Percentiles rank a stretch among this genome's conserved stretches.
Evolutionary conservation across 2,329 filamentous ascomycete species (phyloP).

Genomic region (Blastomyces percursus): DNA sequence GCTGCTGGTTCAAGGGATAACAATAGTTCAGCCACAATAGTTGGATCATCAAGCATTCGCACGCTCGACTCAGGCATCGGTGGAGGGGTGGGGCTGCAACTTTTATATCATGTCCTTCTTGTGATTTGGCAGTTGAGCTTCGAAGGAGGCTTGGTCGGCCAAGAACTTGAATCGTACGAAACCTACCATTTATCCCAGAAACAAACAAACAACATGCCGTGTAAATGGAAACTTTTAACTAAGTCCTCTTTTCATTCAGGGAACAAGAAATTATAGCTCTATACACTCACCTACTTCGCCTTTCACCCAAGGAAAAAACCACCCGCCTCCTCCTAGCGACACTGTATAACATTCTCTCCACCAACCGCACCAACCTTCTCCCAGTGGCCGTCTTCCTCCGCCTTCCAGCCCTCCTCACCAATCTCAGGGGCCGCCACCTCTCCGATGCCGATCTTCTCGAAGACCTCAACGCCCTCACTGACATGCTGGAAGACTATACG

Average conservation of each 20-base stretch:
- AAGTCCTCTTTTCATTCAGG: constrained; percentile 37
- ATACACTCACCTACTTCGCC: constrained; percentile 80
- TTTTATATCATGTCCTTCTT: constrained; percentile 86
- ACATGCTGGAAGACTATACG: constrained; percentile 76
- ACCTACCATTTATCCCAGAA: not conserved
- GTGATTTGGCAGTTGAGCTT: constrained; percentile 97
- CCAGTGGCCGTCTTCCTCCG: constrained; percentile 78
- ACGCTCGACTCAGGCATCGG: constrained; percentile 52
- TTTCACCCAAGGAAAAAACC: constrained; percentile 97
- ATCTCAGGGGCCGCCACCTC: constrained; percentile 44
- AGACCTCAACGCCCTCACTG: constrained; percentile 39
- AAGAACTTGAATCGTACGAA: constrained; percentile 73
- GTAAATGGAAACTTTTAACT: constrained; percentile 1
- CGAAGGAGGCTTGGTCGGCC: constrained; percentile 58
- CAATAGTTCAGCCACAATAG: constrained; percentile 49
- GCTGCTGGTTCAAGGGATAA: constrained; percentile 66
- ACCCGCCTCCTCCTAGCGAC: constrained; percentile 84
- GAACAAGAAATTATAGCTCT: constrained; percentile 87
- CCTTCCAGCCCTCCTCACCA: constrained; percentile 53
- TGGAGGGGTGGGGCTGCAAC: constrained; percentile 79
- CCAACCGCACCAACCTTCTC: constrained; percentile 56
- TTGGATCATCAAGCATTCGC: constrained; percentile 45
- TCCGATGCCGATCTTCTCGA: constrained; percentile 41
- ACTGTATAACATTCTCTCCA: constrained; percentile 73
- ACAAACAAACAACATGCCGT: not conserved